phyloP scores from a whole-genome alignment of 176 grass and related monocot species.

The Secale cereale region DNA sequence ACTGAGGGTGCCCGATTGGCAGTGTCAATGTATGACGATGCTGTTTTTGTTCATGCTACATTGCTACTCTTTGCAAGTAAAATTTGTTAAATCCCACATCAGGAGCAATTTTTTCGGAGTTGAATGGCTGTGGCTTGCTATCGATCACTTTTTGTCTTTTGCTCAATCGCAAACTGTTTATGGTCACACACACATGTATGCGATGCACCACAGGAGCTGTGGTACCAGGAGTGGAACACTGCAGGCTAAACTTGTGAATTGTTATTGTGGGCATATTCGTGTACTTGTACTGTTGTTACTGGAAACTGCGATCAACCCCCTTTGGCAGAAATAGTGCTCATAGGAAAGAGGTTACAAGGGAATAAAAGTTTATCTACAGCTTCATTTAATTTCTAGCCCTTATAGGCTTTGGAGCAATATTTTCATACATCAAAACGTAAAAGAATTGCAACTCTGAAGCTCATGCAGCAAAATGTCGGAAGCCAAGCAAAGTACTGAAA shows the following conservation, averaged over 20 bases:
- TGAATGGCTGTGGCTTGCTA: background rate
- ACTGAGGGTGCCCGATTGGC: background rate
- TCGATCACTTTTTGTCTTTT: background rate
- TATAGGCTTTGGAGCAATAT: background rate
- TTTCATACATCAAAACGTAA: background rate
- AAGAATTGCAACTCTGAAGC: background rate
- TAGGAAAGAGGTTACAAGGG: background rate
- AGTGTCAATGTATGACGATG: background rate
- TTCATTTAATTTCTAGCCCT: background rate
- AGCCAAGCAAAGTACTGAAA: background rate
- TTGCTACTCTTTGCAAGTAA: background rate
- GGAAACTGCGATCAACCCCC: background rate
- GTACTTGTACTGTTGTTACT: background rate
- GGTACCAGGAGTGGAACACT: background rate
- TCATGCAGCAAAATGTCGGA: constrained; percentile 10
- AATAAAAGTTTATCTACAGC: background rate
- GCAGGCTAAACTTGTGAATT: background rate
- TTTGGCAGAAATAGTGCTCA: background rate
- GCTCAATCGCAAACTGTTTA: background rate
- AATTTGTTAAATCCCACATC: background rate
- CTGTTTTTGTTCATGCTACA: background rate
- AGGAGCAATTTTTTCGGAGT: background rate
- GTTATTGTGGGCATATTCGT: background rate
- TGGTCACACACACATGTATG: background rate
- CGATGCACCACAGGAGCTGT: background rate